Percentiles rank a stretch among this genome's conserved stretches.
phyloP scores from a whole-genome alignment of 2,329 filamentous ascomycete species.

The Zelopaecilomyces penicillatus region DNA sequence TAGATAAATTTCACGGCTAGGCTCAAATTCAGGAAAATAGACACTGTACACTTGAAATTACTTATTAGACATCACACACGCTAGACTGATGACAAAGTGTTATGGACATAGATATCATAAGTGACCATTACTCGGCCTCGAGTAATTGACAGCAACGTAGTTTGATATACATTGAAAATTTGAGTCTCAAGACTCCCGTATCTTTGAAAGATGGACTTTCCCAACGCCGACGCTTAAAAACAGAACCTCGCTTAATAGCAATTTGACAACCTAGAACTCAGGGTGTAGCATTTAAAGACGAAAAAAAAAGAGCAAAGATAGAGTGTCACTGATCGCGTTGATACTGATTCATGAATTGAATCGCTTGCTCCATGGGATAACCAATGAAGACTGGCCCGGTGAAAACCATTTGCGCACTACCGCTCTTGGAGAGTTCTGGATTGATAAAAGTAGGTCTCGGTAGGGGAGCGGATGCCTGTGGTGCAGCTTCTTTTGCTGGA shows the following conservation, averaged over 20 bases:
- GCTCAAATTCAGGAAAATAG: too few species aligned
- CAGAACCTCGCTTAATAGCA: not conserved
- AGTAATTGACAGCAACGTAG: too few species aligned
- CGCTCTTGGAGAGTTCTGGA: conserved; percentile 26
- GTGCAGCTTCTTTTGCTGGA: conserved; percentile 14
- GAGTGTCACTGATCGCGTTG: conserved; percentile 21
- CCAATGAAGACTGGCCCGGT: conserved; percentile 93
- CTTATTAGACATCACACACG: too few species aligned
- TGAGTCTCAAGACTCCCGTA: too few species aligned
- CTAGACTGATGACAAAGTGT: too few species aligned
- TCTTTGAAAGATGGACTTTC: not conserved
- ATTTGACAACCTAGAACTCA: too few species aligned
- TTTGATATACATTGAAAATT: not conserved
- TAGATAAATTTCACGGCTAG: too few species aligned
- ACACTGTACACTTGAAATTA: too few species aligned
- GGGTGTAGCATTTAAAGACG: not conserved
- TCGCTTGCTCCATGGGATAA: conserved; percentile 76
- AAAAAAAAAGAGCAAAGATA: conserved; percentile 9
- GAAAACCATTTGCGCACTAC: conserved; percentile 66
- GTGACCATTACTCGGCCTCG: too few species aligned
- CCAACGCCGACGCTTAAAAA: conserved; percentile 23
- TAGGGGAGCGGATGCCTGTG: conserved; percentile 13
- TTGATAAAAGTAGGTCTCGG: conserved; percentile 43
- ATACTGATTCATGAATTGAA: conserved; percentile 60
- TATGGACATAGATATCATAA: too few species aligned